Percentiles rank a stretch among this genome's conserved stretches.
Evolutionary conservation across 768 basidiomycete genomes (phyloP).

Genomic region (Lanmaoa pseudosensibilis): DNA sequence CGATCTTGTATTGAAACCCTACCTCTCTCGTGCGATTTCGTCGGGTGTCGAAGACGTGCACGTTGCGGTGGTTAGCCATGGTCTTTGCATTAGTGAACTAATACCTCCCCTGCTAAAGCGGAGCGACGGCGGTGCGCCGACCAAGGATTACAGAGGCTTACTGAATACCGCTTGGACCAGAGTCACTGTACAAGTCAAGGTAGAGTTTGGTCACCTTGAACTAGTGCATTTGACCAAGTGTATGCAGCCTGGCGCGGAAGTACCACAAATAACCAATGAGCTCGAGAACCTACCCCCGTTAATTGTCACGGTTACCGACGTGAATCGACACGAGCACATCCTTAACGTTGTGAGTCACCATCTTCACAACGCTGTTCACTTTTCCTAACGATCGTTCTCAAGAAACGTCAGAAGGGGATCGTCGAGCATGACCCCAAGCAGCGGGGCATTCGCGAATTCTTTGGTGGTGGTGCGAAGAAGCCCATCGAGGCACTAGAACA

Average conservation of each 20-base stretch:
- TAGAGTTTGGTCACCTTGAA: constrained; percentile 25
- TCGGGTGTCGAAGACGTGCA: constrained; percentile 44
- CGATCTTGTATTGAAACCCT: constrained; percentile 51
- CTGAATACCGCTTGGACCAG: constrained; percentile 72
- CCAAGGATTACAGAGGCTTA: constrained; percentile 47
- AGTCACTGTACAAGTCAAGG: constrained; percentile 48
- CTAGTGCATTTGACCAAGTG: constrained; percentile 3
- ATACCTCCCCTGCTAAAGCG: constrained; percentile 50
- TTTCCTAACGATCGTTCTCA: constrained; percentile 24
- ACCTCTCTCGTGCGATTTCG: constrained; percentile 46
- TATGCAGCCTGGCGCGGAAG: constrained; percentile 31
- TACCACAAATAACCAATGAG: constrained; percentile 16
- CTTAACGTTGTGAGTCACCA: constrained; percentile 50
- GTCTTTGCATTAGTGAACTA: constrained; percentile 64
- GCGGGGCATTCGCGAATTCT: constrained; percentile 72
- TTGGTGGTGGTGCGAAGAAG: constrained; percentile 38
- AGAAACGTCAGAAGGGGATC: constrained; percentile 74
- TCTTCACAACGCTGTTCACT: neutral
- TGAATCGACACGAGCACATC: constrained; percentile 59
- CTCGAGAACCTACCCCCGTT: constrained; percentile 35
- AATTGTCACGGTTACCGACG: constrained; percentile 46
- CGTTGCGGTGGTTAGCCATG: constrained; percentile 74
- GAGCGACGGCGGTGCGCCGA: constrained; percentile 33
- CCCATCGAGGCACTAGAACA: constrained; percentile 12
- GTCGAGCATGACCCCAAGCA: constrained; percentile 79